Evolutionary conservation across 352 stramenopile genomes (phyloP).

Genomic region (Pythium sp.): DNA sequence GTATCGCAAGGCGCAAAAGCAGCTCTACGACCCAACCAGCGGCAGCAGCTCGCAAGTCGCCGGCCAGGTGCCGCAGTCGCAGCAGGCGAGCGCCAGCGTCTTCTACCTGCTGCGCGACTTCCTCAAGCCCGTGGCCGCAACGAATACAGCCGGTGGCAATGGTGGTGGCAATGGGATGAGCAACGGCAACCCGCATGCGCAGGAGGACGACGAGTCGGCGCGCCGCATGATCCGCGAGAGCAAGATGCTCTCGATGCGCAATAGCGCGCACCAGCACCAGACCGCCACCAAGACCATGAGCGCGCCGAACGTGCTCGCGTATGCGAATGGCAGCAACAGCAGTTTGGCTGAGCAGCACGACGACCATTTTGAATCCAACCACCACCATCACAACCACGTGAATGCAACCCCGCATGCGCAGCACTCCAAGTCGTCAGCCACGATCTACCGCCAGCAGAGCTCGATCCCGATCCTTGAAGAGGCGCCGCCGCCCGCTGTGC

Average conservation of each 20-base stretch:
- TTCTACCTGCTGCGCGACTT: slow-evolving; percentile 75
- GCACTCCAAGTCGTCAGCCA: slow-evolving; percentile 3
- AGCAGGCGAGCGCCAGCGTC: slow-evolving; percentile 54
- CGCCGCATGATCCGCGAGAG: slow-evolving; percentile 58
- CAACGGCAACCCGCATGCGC: neutral
- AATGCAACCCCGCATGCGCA: neutral
- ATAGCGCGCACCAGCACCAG: slow-evolving; percentile 9
- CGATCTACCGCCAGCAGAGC: slow-evolving; percentile 13
- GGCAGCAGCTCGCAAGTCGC: slow-evolving; percentile 20
- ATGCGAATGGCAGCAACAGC: neutral
- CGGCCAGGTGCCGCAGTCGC: slow-evolving; percentile 31
- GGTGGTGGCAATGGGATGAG: neutral
- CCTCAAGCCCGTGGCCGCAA: slow-evolving; percentile 40
- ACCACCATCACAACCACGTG: neutral
- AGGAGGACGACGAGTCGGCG: slow-evolving; percentile 33
- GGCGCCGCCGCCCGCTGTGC: neutral
- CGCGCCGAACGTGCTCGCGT: slow-evolving; percentile 10
- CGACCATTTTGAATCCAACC: neutral
- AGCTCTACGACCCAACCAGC: slow-evolving; percentile 35
- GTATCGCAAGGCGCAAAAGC: slow-evolving; percentile 73
- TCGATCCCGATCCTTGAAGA: slow-evolving; percentile 19
- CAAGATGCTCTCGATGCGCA: slow-evolving; percentile 66
- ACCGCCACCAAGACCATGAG: slow-evolving; percentile 13
- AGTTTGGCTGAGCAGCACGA: neutral
- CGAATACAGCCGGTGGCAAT: neutral